Base-by-base conservation (phyloP, 2,329 filamentous ascomycete species). In the Epichloe brachyelytri region DNA sequence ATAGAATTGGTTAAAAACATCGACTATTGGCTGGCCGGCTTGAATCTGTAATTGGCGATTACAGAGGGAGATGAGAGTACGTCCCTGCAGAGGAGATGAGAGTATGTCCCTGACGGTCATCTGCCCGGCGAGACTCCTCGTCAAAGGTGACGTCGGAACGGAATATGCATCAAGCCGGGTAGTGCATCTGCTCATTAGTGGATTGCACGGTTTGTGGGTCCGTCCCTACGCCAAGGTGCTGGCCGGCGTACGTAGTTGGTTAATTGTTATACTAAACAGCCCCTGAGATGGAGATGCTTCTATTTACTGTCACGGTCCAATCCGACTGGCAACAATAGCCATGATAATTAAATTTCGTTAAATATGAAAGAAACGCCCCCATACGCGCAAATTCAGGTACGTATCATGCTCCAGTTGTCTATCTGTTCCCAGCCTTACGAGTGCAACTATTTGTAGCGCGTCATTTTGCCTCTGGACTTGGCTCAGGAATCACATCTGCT, bases 381-480 rank as follows among this genome's bases (percentile, higher is more conserved):
- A 38, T 47, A 17, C 46, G 48, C 43, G 50, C 53, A 49, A 53
- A 52, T 46, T 51, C 56, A 52, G 55, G 55, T 56, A 51, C 20
- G 51, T 37, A 34, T 14, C 43, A 15, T 41, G 3, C 17, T 38
- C 17, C 4, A n/a, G 3, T 14, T 10, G 5, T 8, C 3, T 20
- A 20, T 15, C 17, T 3, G 20, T 10, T 19, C 22, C 30, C 4
- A 40, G 19, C 19, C 47, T 49, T 38, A 46, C 44, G 17, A 43
- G 26, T 30, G 36, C 11, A 33, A 50, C 34, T 33, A 36, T 45
- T 12, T n/a, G 12, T 60, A 86, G 83, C 79, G 58, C 89, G 88
- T 66, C 93, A 97, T 71, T 95, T 97, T 67, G 70, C 84, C 58
- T 91, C 90, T 56, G 93, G 93, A 56, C 79, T 97, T 51, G 80